Conservation (phyloP, 2,329 filamentous ascomycete species). For the Ophiocordyceps camponoti-leonardi region DNA sequence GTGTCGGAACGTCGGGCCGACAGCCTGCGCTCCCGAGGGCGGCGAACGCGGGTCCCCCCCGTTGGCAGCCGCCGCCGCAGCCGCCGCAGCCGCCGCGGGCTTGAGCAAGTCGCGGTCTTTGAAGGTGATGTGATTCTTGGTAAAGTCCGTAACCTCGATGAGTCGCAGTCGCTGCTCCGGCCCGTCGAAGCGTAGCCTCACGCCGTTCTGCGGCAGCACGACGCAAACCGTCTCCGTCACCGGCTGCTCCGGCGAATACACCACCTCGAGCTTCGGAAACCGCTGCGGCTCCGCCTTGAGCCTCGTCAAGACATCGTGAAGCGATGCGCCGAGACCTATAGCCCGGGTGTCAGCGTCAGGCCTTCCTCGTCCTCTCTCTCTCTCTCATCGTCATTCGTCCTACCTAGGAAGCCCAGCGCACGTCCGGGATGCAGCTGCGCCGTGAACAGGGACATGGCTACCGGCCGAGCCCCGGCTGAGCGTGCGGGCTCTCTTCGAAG, state of each 20-base stretch:
- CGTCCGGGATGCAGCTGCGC: conserved; percentile 51
- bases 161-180: conserved; percentile 80
- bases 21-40: conserved; percentile 13
- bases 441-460: conserved; percentile 30
- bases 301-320: conserved; percentile 76
- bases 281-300: conserved; percentile 73
- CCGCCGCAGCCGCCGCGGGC: conserved; percentile 22
- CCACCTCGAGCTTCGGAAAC: conserved; percentile 69
- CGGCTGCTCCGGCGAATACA: conserved; percentile 61
- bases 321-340: conserved; percentile 81
- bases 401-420: conserved; percentile 44
- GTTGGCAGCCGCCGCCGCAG: conserved; percentile 7
- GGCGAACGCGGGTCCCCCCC: conserved; percentile 11
- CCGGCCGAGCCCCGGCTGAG: not conserved
- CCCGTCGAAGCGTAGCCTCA: conserved; percentile 85
- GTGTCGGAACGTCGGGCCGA: conserved; percentile 66
- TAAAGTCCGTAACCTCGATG: conserved; percentile 83
- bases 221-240: conserved; percentile 60
- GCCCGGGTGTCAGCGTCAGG: conserved; percentile 18
- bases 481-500: not conserved
- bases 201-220: conserved; percentile 64
- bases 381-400: not conserved
- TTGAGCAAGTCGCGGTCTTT: conserved; percentile 65
- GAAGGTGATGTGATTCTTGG: conserved; percentile 68
- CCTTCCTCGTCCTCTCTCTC: not conserved